Evolutionary conservation across 768 basidiomycete genomes (phyloP).

Genomic region (Pulveroboletus sp.): DNA sequence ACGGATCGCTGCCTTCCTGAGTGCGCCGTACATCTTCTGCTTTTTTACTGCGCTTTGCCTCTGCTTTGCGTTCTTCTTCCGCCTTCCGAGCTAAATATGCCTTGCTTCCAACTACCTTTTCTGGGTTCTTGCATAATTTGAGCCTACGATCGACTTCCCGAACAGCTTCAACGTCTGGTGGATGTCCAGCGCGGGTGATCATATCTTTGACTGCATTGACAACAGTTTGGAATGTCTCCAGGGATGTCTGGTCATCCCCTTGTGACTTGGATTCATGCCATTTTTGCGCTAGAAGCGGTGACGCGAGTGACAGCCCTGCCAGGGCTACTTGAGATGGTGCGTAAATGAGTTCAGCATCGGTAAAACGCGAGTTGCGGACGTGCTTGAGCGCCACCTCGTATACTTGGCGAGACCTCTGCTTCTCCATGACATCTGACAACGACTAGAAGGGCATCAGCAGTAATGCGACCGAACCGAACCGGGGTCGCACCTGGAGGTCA

Average conservation of each 20-base stretch:
- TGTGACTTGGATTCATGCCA: constrained; percentile 53
- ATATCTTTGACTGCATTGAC: constrained; percentile 48
- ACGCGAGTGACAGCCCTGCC: constrained; percentile 65
- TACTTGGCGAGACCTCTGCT: constrained; percentile 45
- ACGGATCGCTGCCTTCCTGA: constrained; percentile 61
- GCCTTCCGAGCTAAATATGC: constrained; percentile 70
- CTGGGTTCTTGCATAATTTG: constrained; percentile 90
- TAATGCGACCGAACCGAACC: neutral
- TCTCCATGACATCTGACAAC: constrained; percentile 47
- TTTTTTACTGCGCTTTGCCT: constrained; percentile 65
- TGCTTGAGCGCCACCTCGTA: constrained; percentile 66
- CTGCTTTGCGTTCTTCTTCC: constrained; percentile 67
- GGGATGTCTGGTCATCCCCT: constrained; percentile 6
- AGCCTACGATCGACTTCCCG: constrained; percentile 86
- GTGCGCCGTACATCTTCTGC: constrained; percentile 44
- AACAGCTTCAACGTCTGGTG: constrained; percentile 78
- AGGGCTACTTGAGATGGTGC: constrained; percentile 92
- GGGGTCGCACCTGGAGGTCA: constrained; percentile 78
- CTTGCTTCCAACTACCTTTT: constrained; percentile 88
- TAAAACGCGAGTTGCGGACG: constrained; percentile 77
- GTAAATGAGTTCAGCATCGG: constrained; percentile 88
- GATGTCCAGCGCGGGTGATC: constrained; percentile 51
- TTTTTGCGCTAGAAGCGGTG: constrained; percentile 52
- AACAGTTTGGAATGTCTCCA: constrained; percentile 29
- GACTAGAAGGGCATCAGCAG: constrained; percentile 40